A percentile compares a stretch with the other conserved stretches of the same genome.
phyloP scores from a whole-genome alignment of 495 filamentous ascomycete species.

The Bathelium albidoporum region DNA sequence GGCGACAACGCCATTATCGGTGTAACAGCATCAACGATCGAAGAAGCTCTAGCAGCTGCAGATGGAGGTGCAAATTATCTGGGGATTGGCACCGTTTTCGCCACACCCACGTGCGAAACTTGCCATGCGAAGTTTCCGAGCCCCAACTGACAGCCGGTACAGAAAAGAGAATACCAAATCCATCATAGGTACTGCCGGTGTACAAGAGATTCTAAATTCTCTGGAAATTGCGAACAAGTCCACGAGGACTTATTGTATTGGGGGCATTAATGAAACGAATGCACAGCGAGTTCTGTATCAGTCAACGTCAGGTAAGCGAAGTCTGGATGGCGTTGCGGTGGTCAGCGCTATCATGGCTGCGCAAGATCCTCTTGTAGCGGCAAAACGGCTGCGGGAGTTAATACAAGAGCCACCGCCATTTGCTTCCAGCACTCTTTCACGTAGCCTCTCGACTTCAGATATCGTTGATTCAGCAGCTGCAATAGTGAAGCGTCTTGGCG shows the following conservation, averaged over 20 bases:
- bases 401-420: constrained; percentile 42
- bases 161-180: constrained; percentile 63
- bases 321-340: constrained; percentile 70
- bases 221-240: constrained; percentile 33
- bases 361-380: constrained; percentile 48
- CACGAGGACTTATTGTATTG: constrained; percentile 60
- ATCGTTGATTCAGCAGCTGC: constrained; percentile 40
- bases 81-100: constrained; percentile 73
- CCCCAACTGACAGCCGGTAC: not conserved
- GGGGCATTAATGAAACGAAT: constrained; percentile 76
- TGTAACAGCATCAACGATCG: constrained; percentile 58
- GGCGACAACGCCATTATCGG: constrained; percentile 61
- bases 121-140: constrained; percentile 21
- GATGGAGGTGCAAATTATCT: constrained; percentile 73
- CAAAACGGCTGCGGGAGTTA: constrained; percentile 44
- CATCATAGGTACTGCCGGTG: constrained; percentile 73
- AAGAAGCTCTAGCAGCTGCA: constrained; percentile 58
- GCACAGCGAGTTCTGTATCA: constrained; percentile 63
- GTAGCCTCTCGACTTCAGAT: constrained; percentile 24
- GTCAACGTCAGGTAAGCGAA: constrained; percentile 40
- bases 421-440: constrained; percentile 15
- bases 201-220: constrained; percentile 53
- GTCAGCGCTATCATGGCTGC: constrained; percentile 83
- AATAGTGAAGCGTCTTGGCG: constrained; percentile 49
- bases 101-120: constrained; percentile 52